Conservation (phyloP, 768 basidiomycete genomes). For the Tylopilus subfusipes region DNA sequence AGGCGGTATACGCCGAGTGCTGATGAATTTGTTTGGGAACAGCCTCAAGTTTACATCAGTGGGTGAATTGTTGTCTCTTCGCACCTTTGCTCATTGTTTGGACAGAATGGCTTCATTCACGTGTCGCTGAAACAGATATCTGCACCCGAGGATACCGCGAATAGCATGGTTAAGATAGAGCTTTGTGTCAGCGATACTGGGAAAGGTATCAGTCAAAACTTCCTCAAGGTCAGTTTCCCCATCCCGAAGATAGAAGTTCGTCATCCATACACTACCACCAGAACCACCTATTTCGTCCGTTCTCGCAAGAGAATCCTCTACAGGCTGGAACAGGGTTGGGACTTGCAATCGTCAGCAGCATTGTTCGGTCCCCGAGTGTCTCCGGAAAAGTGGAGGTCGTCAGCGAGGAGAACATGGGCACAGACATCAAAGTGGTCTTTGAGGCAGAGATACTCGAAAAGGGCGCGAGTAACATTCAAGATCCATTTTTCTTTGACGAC, state of each 20-base stretch:
- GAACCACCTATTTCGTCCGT: slow-evolving; percentile 96
- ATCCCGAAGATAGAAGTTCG: neutral
- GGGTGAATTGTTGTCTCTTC: slow-evolving; percentile 22
- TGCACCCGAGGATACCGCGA: slow-evolving; percentile 46
- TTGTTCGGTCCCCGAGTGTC: slow-evolving; percentile 80
- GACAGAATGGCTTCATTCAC: slow-evolving; percentile 84
- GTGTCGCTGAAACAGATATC: slow-evolving; percentile 76
- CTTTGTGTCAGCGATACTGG: slow-evolving; percentile 86
- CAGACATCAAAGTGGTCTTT: slow-evolving; percentile 87
- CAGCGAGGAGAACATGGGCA: slow-evolving; percentile 87
- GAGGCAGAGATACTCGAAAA: slow-evolving; percentile 60
- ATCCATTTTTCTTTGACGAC: slow-evolving; percentile 44
- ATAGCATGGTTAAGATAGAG: slow-evolving; percentile 70
- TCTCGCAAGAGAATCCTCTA: slow-evolving; percentile 93
- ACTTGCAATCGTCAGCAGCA: slow-evolving; percentile 92
- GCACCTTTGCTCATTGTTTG: slow-evolving; percentile 1
- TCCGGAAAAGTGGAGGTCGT: slow-evolving; percentile 91
- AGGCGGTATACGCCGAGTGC: slow-evolving; percentile 83
- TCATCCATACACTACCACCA: slow-evolving; percentile 24
- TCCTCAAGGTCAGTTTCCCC: slow-evolving; percentile 62
- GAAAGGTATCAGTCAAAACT: slow-evolving; percentile 93
- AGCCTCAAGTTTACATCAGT: slow-evolving; percentile 90
- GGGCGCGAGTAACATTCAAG: slow-evolving; percentile 37
- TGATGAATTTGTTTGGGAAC: slow-evolving; percentile 96
- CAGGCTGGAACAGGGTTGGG: slow-evolving; percentile 93